Percentiles rank a stretch among this genome's conserved stretches.
phyloP scores from a whole-genome alignment of 1,139 yeast species.

The Suzukiozyma palmioleophila region DNA sequence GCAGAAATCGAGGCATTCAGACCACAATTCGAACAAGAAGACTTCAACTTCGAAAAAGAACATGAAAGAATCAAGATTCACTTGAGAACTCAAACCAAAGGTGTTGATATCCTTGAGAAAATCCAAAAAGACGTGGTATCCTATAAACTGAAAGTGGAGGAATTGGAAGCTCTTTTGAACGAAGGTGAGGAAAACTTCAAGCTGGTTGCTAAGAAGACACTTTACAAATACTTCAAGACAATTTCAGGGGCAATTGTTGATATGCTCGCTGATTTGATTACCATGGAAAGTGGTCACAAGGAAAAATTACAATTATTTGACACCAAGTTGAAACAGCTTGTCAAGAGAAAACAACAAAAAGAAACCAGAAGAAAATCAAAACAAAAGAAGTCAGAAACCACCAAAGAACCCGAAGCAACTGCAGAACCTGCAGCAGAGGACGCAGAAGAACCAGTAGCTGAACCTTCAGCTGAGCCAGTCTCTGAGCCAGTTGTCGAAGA shows the following conservation, averaged over 20 bases:
- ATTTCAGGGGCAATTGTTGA: constrained; percentile 30
- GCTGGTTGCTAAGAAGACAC: constrained; percentile 24
- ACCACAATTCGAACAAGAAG: constrained; percentile 35
- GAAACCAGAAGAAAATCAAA: constrained; percentile 33
- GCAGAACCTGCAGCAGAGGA: constrained; percentile 14
- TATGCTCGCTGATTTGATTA: constrained; percentile 28
- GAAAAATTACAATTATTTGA: constrained; percentile 37
- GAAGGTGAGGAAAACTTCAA: constrained; percentile 23
- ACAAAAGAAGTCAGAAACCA: constrained; percentile 16
- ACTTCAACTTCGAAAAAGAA: constrained; percentile 49
- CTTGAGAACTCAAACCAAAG: constrained; percentile 23
- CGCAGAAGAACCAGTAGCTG: constrained; percentile 8
- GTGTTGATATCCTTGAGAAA: constrained; percentile 32
- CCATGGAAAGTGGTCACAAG: constrained; percentile 36
- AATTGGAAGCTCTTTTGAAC: constrained; percentile 24
- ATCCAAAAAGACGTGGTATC: constrained; percentile 31
- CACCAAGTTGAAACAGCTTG: constrained; percentile 28
- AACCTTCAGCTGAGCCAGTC: not conserved
- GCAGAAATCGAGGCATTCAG: constrained; percentile 39
- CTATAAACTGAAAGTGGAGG: constrained; percentile 31
- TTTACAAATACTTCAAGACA: constrained; percentile 31
- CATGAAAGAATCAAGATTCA: constrained; percentile 32
- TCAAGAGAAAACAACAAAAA: constrained; percentile 32
- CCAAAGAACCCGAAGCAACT: constrained; percentile 13
- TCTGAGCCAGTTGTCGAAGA: constrained; percentile 5